A percentile compares a stretch with the other conserved stretches of the same genome.
Conservation (phyloP, 2,329 filamentous ascomycete genomes). For the Cadophora malorum region DNA sequence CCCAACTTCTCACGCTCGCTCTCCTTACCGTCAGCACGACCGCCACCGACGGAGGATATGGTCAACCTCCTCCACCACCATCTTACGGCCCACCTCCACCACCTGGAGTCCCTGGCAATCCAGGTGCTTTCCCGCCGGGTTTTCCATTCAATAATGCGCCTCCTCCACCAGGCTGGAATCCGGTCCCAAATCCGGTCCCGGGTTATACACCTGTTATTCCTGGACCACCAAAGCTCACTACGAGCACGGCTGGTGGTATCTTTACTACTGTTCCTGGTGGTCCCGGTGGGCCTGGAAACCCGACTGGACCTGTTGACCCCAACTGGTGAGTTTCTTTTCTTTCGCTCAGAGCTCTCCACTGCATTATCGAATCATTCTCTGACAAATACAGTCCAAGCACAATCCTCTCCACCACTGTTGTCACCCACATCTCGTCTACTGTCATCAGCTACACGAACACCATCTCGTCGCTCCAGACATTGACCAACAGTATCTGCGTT, state of each 20-base stretch:
- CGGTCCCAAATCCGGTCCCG: not conserved
- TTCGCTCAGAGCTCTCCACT: not conserved
- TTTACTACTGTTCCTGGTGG: conserved; percentile 10
- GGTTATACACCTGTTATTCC: not conserved
- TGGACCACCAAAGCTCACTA: not conserved
- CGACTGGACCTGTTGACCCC: conserved; percentile 2
- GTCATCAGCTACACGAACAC: conserved; percentile 17
- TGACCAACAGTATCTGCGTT: conserved; percentile 14
- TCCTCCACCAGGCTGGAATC: not conserved
- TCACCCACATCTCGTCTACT: conserved; percentile 17
- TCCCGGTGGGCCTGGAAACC: not conserved
- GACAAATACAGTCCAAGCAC: conserved; percentile 1
- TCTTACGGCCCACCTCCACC: not conserved
- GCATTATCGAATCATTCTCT: not conserved
- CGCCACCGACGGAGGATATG: not conserved
- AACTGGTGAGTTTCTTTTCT: conserved; percentile 1
- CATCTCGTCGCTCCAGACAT: conserved; percentile 7
- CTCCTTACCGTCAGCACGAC: conserved; percentile 1
- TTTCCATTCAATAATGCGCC: conserved; percentile 13
- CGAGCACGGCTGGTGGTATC: conserved; percentile 12
- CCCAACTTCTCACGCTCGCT: conserved; percentile 13
- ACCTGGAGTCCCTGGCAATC: not conserved
- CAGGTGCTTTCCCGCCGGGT: conserved; percentile 7
- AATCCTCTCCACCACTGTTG: not conserved
- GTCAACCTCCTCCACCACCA: not conserved